Base-by-base conservation (phyloP, 805 yeast species). In the Barnettozyma siamensis region DNA sequence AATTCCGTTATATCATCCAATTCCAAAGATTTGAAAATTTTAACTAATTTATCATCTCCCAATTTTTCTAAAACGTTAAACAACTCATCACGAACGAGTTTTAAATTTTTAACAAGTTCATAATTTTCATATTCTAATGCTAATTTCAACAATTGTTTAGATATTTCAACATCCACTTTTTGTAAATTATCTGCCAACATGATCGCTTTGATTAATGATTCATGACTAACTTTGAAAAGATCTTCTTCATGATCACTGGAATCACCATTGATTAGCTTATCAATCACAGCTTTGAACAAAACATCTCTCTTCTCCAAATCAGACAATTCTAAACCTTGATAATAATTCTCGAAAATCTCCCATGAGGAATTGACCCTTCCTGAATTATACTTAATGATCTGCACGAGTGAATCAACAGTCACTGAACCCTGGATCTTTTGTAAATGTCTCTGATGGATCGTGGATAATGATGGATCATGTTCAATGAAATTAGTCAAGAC, bases 341-440 rank as follows among this genome's bases (percentile, higher is more conserved):
- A 37, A 39, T 57, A 64, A 35, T 63, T 62, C 10, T 57, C 47
- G 40, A 67, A 68, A 10, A 76, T 49, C 38, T 75, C 78, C 69
- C 72, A 66, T 15, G 78, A 67, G n/a, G 65, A 57, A 37, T 60
- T 59, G 1, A 70, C 80, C 42, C 83, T 60, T 11, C 80, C 81
- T 3, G 80, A 79, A 46, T 77, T 77, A 31, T 62, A 45, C 26
- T 54, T 53, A 6, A 75, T 60, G 20, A 75, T 57, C 41, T 63
- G 57, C 4, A 47, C 38, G 4, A 65, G 31, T 2, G 69, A 56
- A 3, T 48, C 45, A 9, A 40, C 18, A 2, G 57, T 49, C 13
- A 63, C 27, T 6, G 38, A 30, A 10, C 52, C 49, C 1, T 57
- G 53, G 7, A 58, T 30, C 20, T 49, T 51, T 5, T 42, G 20